phyloP scores from a whole-genome alignment of 352 stramenopile genomes.

The Pythium aristosporum region DNA sequence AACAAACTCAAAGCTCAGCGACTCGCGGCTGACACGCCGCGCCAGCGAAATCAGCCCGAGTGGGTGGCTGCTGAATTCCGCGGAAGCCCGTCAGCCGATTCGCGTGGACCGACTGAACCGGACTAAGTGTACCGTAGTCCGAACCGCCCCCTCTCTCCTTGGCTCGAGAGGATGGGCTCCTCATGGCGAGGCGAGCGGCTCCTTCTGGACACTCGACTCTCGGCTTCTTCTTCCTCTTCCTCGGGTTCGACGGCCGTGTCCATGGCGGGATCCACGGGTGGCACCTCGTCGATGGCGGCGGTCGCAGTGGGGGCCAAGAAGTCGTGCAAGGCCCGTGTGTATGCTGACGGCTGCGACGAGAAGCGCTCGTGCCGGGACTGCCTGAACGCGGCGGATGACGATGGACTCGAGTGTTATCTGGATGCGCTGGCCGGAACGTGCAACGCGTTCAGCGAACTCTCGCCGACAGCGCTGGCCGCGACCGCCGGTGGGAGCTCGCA shows the following conservation, averaged over 20 bases:
- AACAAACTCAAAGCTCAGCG: too few relatives aligned
- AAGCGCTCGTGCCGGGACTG: conserved; percentile 27
- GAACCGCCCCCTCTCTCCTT: too few relatives aligned
- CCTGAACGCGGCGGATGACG: conserved; percentile 10
- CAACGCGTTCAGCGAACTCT: conserved; percentile 16
- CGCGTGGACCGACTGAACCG: too few relatives aligned
- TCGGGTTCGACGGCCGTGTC: neutral
- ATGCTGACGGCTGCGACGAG: conserved; percentile 25
- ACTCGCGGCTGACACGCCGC: too few relatives aligned
- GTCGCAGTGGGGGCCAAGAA: neutral
- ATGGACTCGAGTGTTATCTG: conserved; percentile 25
- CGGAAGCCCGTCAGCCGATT: too few relatives aligned
- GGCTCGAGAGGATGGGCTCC: too few relatives aligned
- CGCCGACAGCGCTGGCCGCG: neutral
- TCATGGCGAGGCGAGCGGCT: too few relatives aligned
- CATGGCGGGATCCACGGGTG: neutral
- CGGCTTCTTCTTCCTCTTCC: neutral
- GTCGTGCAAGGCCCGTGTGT: conserved; percentile 19
- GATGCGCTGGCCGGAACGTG: conserved; percentile 16
- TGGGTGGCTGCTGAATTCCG: too few relatives aligned
- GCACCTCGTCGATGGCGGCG: neutral
- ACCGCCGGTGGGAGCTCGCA: neutral
- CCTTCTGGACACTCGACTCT: neutral
- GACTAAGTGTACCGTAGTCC: too few relatives aligned
- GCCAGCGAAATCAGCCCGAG: too few relatives aligned